Evolutionary conservation across 1,284 basidiomycete genomes (phyloP).

Genomic region (Ganoderma resinaceum): DNA sequence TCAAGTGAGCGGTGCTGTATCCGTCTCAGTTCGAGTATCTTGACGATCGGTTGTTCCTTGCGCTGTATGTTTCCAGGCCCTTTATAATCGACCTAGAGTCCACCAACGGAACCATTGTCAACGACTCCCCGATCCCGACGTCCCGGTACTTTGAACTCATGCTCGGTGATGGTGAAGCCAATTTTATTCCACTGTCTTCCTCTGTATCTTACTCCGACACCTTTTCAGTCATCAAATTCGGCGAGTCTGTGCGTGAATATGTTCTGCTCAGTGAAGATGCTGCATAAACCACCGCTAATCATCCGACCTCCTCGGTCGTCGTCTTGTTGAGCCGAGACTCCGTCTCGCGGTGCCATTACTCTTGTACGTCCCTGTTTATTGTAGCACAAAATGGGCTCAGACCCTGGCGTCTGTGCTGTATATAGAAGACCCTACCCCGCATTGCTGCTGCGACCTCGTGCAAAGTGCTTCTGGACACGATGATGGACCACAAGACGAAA

Average conservation of each 20-base stretch:
- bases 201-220: neutral
- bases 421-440: neutral
- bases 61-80: conserved; percentile 60
- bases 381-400: conserved; percentile 13
- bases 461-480: neutral
- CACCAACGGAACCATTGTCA: conserved; percentile 94
- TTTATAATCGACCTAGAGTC: conserved; percentile 97
- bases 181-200: conserved; percentile 1
- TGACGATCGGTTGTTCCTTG: conserved; percentile 6
- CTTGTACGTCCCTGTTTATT: conserved; percentile 23
- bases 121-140: conserved; percentile 84
- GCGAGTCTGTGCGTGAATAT: conserved; percentile 87
- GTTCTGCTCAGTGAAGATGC: conserved; percentile 87
- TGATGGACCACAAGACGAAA: neutral
- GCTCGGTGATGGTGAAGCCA: conserved; percentile 82
- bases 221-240: conserved; percentile 87
- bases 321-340: neutral
- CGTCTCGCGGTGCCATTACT: neutral
- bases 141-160: conserved; percentile 93
- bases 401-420: neutral
- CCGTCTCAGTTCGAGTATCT: neutral
- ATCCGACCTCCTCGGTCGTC: neutral
- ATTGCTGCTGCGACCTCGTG: neutral
- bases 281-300: conserved; percentile 40
- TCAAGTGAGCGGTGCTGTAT: conserved; percentile 62